A percentile compares a stretch with the other conserved stretches of the same genome.
phyloP scores from a whole-genome alignment of 306 rosid genomes.

The Trifolium fragiferum region DNA sequence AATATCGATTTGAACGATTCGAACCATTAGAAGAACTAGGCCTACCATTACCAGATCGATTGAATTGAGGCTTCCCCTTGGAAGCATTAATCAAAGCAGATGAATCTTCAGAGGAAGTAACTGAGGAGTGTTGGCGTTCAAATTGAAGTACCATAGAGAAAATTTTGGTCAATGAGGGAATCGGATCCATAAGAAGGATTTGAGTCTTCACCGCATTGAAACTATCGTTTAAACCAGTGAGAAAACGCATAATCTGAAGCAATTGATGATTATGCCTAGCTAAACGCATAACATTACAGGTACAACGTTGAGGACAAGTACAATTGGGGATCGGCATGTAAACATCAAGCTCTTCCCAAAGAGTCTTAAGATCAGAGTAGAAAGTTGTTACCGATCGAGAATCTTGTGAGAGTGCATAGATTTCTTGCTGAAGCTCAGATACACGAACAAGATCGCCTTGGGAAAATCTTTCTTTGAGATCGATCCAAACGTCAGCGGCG shows the following conservation, averaged over 20 bases:
- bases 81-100: no score
- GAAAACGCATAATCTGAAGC: no score
- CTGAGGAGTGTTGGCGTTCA: neutral
- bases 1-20: no score
- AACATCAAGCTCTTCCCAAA: neutral
- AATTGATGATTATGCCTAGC: neutral
- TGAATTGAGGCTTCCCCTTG: no score
- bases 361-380: no score
- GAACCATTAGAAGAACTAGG: no score
- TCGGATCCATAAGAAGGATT: neutral
- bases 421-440: neutral
- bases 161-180: neutral
- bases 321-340: neutral
- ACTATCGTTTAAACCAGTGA: no score
- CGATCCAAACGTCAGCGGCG: no score
- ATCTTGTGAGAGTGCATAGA: no score
- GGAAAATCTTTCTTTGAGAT: neutral
- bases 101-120: no score
- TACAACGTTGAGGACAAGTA: no score
- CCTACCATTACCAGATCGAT: no score
- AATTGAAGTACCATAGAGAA: neutral
- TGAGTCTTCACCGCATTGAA: neutral
- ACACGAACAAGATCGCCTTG: neutral
- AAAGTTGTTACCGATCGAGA: neutral
- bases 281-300: neutral